A percentile compares a stretch with the other conserved stretches of the same genome.
Conservation (phyloP, 139 green algal species). For the Chlamydomonas incerta region DNA sequence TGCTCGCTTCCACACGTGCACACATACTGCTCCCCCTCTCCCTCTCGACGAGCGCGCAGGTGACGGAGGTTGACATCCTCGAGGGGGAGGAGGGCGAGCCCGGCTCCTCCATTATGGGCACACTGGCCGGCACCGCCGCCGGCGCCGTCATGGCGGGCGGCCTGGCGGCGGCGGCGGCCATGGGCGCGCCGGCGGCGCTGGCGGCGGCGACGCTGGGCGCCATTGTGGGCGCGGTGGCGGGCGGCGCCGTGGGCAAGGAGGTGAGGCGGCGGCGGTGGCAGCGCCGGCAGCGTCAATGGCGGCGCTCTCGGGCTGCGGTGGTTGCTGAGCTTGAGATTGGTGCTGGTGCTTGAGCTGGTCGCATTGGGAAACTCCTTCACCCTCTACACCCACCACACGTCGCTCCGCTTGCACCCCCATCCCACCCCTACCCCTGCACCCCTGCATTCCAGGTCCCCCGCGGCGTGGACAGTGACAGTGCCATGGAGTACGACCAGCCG, state of each 20-base stretch:
- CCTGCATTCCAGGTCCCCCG: not conserved
- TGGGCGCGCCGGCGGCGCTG: slow-evolving; percentile 11
- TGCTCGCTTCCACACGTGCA: no score
- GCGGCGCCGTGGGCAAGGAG: slow-evolving; percentile 42
- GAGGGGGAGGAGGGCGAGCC: slow-evolving; percentile 37
- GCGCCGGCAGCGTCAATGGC: no score
- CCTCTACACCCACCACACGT: no score
- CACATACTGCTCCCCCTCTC: no score
- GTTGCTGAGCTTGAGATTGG: no score
- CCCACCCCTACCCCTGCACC: no score
- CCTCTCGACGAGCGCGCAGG: not conserved
- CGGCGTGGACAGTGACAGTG: slow-evolving; percentile 6
- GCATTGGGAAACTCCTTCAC: no score
- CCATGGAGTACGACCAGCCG: slow-evolving; percentile 41
- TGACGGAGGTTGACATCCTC: slow-evolving; percentile 24
- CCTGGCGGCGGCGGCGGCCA: not conserved
- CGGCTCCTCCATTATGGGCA: slow-evolving; percentile 5
- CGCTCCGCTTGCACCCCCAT: no score
- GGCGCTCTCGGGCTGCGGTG: no score
- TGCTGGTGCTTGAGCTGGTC: no score
- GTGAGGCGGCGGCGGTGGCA: not conserved
- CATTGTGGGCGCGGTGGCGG: slow-evolving; percentile 22
- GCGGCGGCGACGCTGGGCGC: slow-evolving; percentile 30
- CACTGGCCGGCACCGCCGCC: slow-evolving; percentile 2
- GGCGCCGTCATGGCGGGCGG: slow-evolving; percentile 5